These are phyloP conservation scores for Mucuna pruriens DNA, from an alignment of 306 rosid genomes.

Conservation along the genomic window DNA sequence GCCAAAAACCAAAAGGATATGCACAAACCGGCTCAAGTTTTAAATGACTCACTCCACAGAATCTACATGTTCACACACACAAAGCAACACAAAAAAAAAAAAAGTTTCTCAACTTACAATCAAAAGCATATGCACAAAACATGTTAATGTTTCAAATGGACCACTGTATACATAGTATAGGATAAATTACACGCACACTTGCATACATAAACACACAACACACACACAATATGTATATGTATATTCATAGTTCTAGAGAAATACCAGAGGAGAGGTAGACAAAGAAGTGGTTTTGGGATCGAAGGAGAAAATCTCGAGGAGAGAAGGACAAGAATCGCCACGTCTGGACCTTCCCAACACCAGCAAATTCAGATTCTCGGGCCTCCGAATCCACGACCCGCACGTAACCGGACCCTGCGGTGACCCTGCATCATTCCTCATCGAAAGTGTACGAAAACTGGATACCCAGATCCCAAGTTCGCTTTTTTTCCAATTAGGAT, in stretches of 20 bases:
- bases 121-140: constrained; percentile 13
- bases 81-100: neutral
- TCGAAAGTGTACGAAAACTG: constrained; percentile 20
- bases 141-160: neutral
- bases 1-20: constrained; percentile 13
- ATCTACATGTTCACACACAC: neutral
- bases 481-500: constrained; percentile 34
- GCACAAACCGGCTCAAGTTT: neutral
- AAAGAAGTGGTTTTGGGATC: constrained; percentile 70
- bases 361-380: constrained; percentile 67
- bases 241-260: neutral
- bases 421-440: constrained; percentile 68
- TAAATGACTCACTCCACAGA: neutral
- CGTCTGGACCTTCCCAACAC: constrained; percentile 70
- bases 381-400: constrained; percentile 94
- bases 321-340: constrained; percentile 60
- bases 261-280: constrained; percentile 79
- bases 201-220: neutral
- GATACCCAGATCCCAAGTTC: constrained; percentile 33
- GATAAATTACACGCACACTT: neutral
- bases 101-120: constrained; percentile 2
- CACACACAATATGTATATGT: neutral
- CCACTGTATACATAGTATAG: neutral
- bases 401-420: constrained; percentile 72
- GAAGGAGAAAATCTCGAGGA: constrained; percentile 76